Evolutionary conservation across 768 basidiomycete species (phyloP).

Genomic region (Lanmaoa rubissima): DNA sequence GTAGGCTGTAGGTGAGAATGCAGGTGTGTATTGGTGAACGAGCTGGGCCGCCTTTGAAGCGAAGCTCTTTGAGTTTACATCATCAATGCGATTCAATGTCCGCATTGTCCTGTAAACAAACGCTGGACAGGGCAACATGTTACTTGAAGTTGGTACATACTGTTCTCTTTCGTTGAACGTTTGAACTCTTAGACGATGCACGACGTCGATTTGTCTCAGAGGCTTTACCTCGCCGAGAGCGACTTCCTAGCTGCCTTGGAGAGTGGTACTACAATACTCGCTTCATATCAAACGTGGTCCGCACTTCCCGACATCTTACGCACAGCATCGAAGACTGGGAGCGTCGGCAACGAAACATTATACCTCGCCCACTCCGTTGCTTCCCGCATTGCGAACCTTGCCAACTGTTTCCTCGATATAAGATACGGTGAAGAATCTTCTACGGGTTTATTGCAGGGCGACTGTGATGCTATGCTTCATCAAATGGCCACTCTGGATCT

Average conservation of each 20-base stretch:
- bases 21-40: too few relatives aligned
- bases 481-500: background rate
- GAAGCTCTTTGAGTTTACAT: too few relatives aligned
- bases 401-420: constrained; percentile 7
- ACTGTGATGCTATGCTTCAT: constrained; percentile 8
- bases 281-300: constrained; percentile 2
- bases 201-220: constrained; percentile 2
- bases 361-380: background rate
- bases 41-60: too few relatives aligned
- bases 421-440: background rate
- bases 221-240: background rate
- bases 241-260: background rate
- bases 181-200: background rate
- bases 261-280: background rate
- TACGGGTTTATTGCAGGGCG: background rate
- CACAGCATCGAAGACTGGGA: background rate
- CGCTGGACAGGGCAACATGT: too few relatives aligned
- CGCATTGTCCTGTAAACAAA: constrained; percentile 11
- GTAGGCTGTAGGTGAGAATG: too few relatives aligned
- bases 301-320: background rate
- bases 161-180: too few relatives aligned
- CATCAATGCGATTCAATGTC: constrained; percentile 4
- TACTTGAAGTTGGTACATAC: too few relatives aligned
- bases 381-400: constrained; percentile 1
- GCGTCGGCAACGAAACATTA: background rate